Base-by-base conservation (phyloP, 805 yeast genomes). In the Ogataea allantospora region DNA sequence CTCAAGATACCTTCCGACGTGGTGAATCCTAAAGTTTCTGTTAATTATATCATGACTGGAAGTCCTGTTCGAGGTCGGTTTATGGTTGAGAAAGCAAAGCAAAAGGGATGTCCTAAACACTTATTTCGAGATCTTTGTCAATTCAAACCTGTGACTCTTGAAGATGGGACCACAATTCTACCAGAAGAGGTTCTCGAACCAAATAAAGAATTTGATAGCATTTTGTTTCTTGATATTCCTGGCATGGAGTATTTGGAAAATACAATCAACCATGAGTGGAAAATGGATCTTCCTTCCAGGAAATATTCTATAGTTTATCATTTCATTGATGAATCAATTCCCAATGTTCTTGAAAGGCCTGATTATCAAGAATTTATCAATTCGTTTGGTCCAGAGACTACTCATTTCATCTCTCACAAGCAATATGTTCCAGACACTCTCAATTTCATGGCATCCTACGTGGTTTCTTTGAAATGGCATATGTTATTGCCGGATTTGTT, bases 61-160 rank as follows among this genome's bases (percentile, higher is more conserved):
- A 64, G 74, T 27, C 78, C 88, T 0, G 67, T 75, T 0, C 67
- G 96, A 51, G 98, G 99, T 0, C 82, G 73, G 53, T 93, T 93
- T 54, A 66, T 77, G 41, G 75, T 76, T 0, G 64, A 68, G 7
- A 78, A 71, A 51, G 97, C 98, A 1, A 65, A 60, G 15, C 75
- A 66, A 29, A 62, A 88, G 14, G 88, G 89, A 0, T 75, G 91
- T 7, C 74, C 75, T 4, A 88, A 93, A 0, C 66, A 71, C 6
- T 54, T 71, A 16, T 87, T 66, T 58, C 75, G 79, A 10, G 55
- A 67, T 14, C 68, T 93, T 33, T 71, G 89, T 8, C 65, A 65
- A 5, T 93, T 93, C 2, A 51, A 70, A 22, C 29, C 75, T 1
- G 78, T 89, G 3, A 64, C 71, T 0, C 63, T 82, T 29, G 75